Percentiles rank a stretch among this genome's conserved stretches.
phyloP scores from a whole-genome alignment of 2,329 filamentous ascomycete species.

The Aphanocladium album region DNA sequence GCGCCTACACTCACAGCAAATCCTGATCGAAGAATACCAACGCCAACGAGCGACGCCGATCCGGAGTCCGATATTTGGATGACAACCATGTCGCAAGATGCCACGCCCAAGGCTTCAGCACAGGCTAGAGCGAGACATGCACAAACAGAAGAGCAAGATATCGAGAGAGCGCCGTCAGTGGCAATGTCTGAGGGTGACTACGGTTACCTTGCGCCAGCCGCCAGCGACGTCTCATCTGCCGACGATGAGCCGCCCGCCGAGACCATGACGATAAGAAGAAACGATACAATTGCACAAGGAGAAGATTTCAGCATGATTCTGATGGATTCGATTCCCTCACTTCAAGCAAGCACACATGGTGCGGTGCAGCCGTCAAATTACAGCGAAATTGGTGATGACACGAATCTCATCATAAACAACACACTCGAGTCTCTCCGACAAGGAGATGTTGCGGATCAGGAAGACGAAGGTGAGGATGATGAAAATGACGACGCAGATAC shows the following conservation, averaged over 20 bases:
- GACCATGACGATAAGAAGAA: slow-evolving; percentile 18
- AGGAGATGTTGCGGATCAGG: slow-evolving; percentile 18
- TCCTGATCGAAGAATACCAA: slow-evolving; percentile 13
- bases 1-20: slow-evolving; percentile 15
- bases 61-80: slow-evolving; percentile 44
- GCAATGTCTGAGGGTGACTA: slow-evolving; percentile 21
- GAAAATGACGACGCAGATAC: slow-evolving; percentile 14
- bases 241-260: slow-evolving; percentile 24
- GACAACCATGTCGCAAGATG: slow-evolving; percentile 34
- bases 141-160: neutral
- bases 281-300: slow-evolving; percentile 42
- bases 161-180: neutral
- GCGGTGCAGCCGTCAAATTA: slow-evolving; percentile 28
- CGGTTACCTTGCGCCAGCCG: slow-evolving; percentile 24
- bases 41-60: slow-evolving; percentile 18
- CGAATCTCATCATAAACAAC: slow-evolving; percentile 51
- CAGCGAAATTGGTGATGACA: slow-evolving; percentile 50
- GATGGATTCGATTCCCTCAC: slow-evolving; percentile 48
- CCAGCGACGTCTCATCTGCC: slow-evolving; percentile 30
- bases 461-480: slow-evolving; percentile 14
- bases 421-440: slow-evolving; percentile 48
- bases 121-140: slow-evolving; percentile 12
- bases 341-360: slow-evolving; percentile 37
- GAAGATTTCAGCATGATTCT: slow-evolving; percentile 59
- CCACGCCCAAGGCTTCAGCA: slow-evolving; percentile 28